Conservation (phyloP, 805 yeast genomes). For the Kurtzmaniella fragi region DNA sequence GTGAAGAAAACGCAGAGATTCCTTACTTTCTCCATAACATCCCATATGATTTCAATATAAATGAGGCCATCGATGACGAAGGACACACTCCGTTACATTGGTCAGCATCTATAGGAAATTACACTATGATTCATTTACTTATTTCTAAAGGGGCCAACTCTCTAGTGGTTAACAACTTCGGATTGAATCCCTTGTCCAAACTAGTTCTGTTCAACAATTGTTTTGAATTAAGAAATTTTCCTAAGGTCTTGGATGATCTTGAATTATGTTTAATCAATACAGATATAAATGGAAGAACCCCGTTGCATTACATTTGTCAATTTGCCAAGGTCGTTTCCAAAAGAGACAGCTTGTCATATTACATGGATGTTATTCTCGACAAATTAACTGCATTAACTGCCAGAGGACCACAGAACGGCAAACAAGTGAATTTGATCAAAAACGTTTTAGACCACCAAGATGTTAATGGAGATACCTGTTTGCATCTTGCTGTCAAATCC, state of each 20-base stretch:
- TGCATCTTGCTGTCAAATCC: slow-evolving; percentile 67
- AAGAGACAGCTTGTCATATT: slow-evolving; percentile 76
- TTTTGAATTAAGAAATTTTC: slow-evolving; percentile 73
- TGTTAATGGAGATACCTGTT: slow-evolving; percentile 76
- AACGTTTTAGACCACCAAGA: slow-evolving; percentile 74
- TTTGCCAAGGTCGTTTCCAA: slow-evolving; percentile 63
- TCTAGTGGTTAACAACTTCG: slow-evolving; percentile 49
- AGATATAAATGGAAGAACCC: slow-evolving; percentile 69
- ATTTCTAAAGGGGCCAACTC: slow-evolving; percentile 71
- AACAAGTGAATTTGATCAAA: slow-evolving; percentile 56
- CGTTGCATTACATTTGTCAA: slow-evolving; percentile 79
- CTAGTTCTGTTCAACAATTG: slow-evolving; percentile 85
- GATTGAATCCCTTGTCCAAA: slow-evolving; percentile 85
- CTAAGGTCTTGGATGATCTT: slow-evolving; percentile 69
- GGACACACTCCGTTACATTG: slow-evolving; percentile 95
- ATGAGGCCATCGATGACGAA: slow-evolving; percentile 85
- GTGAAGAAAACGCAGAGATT: slow-evolving; percentile 40
- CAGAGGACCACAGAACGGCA: slow-evolving; percentile 32
- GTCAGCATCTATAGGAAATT: slow-evolving; percentile 95
- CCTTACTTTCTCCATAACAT: slow-evolving; percentile 66
- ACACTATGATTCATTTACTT: slow-evolving; percentile 70
- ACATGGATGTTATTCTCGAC: slow-evolving; percentile 69
- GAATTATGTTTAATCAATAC: slow-evolving; percentile 73
- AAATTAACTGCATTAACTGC: slow-evolving; percentile 52
- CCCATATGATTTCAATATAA: slow-evolving; percentile 59